A percentile compares a stretch with the other conserved stretches of the same genome.
Conservation (phyloP, 2,329 filamentous ascomycete species). For the Fusarium floridanum region DNA sequence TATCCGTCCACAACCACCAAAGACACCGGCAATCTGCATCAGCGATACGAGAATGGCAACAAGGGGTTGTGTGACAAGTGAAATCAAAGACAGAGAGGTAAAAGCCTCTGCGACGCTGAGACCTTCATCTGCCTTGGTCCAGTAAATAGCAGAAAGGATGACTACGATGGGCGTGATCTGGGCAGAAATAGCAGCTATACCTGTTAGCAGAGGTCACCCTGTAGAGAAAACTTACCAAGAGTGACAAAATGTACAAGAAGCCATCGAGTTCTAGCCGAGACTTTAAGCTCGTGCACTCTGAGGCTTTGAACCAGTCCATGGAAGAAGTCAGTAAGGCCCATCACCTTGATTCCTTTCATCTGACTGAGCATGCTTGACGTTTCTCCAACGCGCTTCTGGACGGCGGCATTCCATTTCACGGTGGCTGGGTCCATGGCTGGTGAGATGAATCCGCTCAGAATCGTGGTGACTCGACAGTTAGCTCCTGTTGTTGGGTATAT, state of each 20-base stretch:
- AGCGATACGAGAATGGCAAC: slow-evolving; percentile 50
- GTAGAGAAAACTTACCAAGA: slow-evolving; percentile 40
- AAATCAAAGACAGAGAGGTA: slow-evolving; percentile 53
- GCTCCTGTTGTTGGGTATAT: neutral
- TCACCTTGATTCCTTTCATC: slow-evolving; percentile 61
- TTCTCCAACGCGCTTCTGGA: slow-evolving; percentile 56
- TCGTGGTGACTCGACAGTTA: slow-evolving; percentile 33
- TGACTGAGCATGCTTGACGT: slow-evolving; percentile 56
- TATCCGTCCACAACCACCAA: slow-evolving; percentile 51
- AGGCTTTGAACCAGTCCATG: slow-evolving; percentile 50
- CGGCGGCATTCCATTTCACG: slow-evolving; percentile 54
- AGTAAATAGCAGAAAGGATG: slow-evolving; percentile 52
- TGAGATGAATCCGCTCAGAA: slow-evolving; percentile 38
- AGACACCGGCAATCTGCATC: slow-evolving; percentile 49
- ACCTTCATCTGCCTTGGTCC: slow-evolving; percentile 46
- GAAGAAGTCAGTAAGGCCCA: slow-evolving; percentile 54
- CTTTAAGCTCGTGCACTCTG: slow-evolving; percentile 53
- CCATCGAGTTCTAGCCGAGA: slow-evolving; percentile 54
- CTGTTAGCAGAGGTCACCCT: neutral
- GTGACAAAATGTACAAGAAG: slow-evolving; percentile 50
- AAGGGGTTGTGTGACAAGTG: slow-evolving; percentile 50
- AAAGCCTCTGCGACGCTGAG: slow-evolving; percentile 52
- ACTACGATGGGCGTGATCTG: slow-evolving; percentile 50
- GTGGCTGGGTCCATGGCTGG: slow-evolving; percentile 50
- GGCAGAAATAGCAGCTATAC: slow-evolving; percentile 43